phyloP scores from a whole-genome alignment of 169 alveolate species.

The Cystoisospora suis region DNA sequence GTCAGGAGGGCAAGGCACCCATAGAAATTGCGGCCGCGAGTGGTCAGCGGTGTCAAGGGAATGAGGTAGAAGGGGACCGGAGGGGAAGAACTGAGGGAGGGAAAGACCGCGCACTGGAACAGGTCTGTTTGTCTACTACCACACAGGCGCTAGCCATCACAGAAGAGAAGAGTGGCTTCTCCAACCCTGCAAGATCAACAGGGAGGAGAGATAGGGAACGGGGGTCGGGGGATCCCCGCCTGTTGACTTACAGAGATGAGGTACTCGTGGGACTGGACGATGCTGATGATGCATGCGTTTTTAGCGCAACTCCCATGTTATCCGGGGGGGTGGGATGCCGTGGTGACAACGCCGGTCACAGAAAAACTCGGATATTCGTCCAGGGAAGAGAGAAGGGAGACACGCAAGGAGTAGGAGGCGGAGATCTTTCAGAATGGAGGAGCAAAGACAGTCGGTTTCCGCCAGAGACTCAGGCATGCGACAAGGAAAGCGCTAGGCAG shows the following conservation, averaged over 20 bases:
- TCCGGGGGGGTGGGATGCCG: neutral
- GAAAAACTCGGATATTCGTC: too few relatives aligned
- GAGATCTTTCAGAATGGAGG: too few relatives aligned
- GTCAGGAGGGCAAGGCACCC: neutral
- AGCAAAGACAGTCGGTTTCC: neutral
- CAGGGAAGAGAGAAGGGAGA: neutral
- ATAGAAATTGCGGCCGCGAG: neutral
- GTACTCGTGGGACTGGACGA: conserved; percentile 11
- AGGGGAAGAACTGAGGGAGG: neutral
- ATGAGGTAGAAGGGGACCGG: neutral
- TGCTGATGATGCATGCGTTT: conserved; percentile 30
- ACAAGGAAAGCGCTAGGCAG: neutral
- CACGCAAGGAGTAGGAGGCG: too few relatives aligned
- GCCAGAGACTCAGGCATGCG: neutral
- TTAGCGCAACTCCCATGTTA: neutral
- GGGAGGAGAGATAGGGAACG: neutral
- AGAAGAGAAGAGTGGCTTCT: conserved; percentile 5
- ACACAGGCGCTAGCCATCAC: neutral
- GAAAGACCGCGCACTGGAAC: neutral
- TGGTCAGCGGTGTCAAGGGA: neutral
- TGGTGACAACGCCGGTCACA: too few relatives aligned
- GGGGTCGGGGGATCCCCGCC: neutral
- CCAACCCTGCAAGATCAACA: neutral
- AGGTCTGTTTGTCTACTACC: neutral
- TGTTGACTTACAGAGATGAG: neutral